Evolutionary conservation across 208 protist genomes (phyloP).

Genomic region (Novymonas esmeraldas): DNA sequence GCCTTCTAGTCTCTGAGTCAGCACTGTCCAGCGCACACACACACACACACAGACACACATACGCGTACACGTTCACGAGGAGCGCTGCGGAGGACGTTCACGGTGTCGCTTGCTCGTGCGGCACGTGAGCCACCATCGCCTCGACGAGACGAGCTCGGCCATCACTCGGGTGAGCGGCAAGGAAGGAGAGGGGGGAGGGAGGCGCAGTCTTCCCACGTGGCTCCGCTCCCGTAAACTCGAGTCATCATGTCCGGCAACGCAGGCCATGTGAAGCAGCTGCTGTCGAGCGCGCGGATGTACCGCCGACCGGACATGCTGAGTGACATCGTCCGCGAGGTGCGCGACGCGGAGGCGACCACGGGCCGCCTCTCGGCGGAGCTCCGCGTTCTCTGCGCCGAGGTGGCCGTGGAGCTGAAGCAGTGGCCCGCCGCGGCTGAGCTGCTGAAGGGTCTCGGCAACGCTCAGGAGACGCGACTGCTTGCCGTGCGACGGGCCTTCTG

Average conservation of each 20-base stretch:
- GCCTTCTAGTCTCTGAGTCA: no score
- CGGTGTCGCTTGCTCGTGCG: no score
- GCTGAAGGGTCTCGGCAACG: conserved; percentile 18
- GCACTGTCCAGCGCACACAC: no score
- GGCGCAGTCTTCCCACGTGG: no score
- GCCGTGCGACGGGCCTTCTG: conserved; percentile 66
- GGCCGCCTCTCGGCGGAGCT: conserved; percentile 43
- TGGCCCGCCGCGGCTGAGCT: conserved; percentile 64
- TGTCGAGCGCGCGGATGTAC: conserved; percentile 24
- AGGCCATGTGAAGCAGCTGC: conserved; percentile 34
- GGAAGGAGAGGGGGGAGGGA: no score
- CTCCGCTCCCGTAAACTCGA: background rate
- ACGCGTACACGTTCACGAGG: no score
- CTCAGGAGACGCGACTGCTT: conserved; percentile 46
- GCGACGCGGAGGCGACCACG: conserved; percentile 11
- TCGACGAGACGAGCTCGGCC: no score
- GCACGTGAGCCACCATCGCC: no score
- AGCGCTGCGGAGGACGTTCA: no score
- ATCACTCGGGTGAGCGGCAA: no score
- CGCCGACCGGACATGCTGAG: conserved; percentile 27
- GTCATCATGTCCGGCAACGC: conserved; percentile 13
- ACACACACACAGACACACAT: no score
- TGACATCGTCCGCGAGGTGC: conserved; percentile 21
- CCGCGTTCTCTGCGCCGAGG: conserved; percentile 76
- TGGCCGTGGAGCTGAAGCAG: conserved; percentile 59